Conservation (phyloP, 441 rosid species). For the Oxalis stricta region DNA sequence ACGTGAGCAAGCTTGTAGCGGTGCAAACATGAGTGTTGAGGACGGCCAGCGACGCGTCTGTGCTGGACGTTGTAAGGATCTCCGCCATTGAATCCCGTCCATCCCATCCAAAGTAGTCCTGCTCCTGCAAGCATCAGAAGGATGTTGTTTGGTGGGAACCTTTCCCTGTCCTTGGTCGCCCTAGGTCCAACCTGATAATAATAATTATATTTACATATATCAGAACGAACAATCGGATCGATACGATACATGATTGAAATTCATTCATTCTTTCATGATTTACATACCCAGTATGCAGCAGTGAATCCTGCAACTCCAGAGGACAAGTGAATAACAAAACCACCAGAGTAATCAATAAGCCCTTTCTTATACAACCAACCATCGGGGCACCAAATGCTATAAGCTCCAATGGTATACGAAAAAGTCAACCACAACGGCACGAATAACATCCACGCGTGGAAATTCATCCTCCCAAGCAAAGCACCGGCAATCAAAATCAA, state of each 20-base stretch:
- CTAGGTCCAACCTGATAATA: slow-evolving; percentile 51
- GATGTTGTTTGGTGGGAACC: slow-evolving; percentile 41
- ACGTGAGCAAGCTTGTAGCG: slow-evolving; percentile 32
- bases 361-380: slow-evolving; percentile 31
- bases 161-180: slow-evolving; percentile 24
- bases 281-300: slow-evolving; percentile 42
- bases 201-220: too few relatives aligned
- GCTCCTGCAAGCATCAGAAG: slow-evolving; percentile 45
- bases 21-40: slow-evolving; percentile 54
- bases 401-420: slow-evolving; percentile 37
- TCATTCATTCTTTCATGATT: too few relatives aligned
- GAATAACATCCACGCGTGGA: slow-evolving; percentile 39
- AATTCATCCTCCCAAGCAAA: slow-evolving; percentile 45
- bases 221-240: too few relatives aligned
- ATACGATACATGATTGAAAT: too few relatives aligned
- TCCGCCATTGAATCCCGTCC: slow-evolving; percentile 63
- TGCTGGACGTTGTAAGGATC: slow-evolving; percentile 26
- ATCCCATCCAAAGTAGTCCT: slow-evolving; percentile 51
- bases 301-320: slow-evolving; percentile 55
- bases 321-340: slow-evolving; percentile 45
- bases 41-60: slow-evolving; percentile 26
- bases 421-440: slow-evolving; percentile 47
- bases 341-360: slow-evolving; percentile 44
- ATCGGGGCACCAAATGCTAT: slow-evolving; percentile 35
- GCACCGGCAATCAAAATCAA: slow-evolving; percentile 39